Base-by-base conservation (phyloP, 805 yeast genomes). In the Candida jianshihensis region DNA sequence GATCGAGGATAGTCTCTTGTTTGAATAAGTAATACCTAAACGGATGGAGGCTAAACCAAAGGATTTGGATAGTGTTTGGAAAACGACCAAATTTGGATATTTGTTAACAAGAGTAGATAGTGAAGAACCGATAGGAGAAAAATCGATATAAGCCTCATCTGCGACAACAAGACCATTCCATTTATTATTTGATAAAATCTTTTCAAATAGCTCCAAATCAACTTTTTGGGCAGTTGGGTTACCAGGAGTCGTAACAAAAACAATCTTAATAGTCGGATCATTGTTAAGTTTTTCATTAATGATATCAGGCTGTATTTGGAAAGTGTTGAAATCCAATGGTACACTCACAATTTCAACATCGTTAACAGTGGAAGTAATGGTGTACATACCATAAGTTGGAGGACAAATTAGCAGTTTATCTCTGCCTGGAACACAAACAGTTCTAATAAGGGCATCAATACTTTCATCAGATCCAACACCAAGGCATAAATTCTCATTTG, bases 391-490 rank as follows among this genome's bases (percentile, higher is more conserved):
- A 54, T 92, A 92, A 0, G 98, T 92, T 30, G 98, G 97, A 3
- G 97, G 96, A 57, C 95, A 80, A 2, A 77, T 75, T 48, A 92
- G 62, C 53, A 92, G 61, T 56, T 87, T 90, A 41, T 89, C 96
- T 44, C 66, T 69, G 3, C 83, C 84, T 3, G 98, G 98, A 5
- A 60, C 65, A 53, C 96, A 85, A 36, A 82, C 72, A 37, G 95
- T 85, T 49, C 98, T 68, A 43, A 92, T 79, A 37, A 90, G 61
- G 28, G 92, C 73, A 56, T 92, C 98, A 41, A 92, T 88, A 51
- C 92, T 78, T 60, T 92, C 98, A 59, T 92, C 98, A 1, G 97
- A 89, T 1, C 98, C 98, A 11, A 92, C 98, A 30, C 98, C 98
- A 24, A 92, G 69, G 54, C 94, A 88, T 22, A 92, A 52, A 60